Base-by-base conservation (phyloP, 2,329 filamentous ascomycete species). In the Pseudogymnoascus sp. region DNA sequence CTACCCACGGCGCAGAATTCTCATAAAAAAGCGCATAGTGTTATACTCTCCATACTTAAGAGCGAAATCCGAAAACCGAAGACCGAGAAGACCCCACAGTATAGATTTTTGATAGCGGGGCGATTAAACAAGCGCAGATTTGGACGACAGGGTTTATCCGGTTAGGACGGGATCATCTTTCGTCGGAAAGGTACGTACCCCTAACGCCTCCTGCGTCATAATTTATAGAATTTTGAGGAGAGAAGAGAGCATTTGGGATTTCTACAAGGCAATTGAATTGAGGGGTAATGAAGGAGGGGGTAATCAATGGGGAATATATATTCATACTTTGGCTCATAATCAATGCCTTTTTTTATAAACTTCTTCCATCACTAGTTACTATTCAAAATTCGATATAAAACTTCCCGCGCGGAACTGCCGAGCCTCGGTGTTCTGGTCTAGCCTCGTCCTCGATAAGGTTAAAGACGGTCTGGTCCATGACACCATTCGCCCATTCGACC, bases 91-190 rank as follows among this genome's bases (percentile, higher is more conserved):
- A 21, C 50, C 9, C 50, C 50, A 56, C 50, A 19, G 50, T 56
- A 56, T 56, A 56, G n/a, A 56, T 56, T 56, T 53, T 56, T 56
- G 50, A 56, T 56, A 17, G 50, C 13, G 50, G 50, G 50, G 29
- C 50, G 17, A 7, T 29, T 11, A 7, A 33, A 56, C n/a, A 13
- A 56, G 26, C 29, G 50, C n/a, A 4, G 15, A 53, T 46, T 29
- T 50, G 33, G 13, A 26, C 13, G 50, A n/a, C 50, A 56, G 29
- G 50, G 50, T 56, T 19, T 29, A 33, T 56, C 50, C 50, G 50
- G 50, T 19, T 56, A 56, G 50, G 50, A 56, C 50, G 50, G 50
- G 29, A 33, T 56, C 50, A 17, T 15, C 50, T 33, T 19, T 33
- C 29, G 33, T 33, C 29, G 2, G 31, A n/a, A 7, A 4, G 50